Percentiles rank a stretch among this genome's conserved stretches.
These are phyloP conservation scores for Fusarium phyllophilum DNA, from an alignment of 2,329 filamentous ascomycete genomes.

Conservation along the genomic window DNA sequence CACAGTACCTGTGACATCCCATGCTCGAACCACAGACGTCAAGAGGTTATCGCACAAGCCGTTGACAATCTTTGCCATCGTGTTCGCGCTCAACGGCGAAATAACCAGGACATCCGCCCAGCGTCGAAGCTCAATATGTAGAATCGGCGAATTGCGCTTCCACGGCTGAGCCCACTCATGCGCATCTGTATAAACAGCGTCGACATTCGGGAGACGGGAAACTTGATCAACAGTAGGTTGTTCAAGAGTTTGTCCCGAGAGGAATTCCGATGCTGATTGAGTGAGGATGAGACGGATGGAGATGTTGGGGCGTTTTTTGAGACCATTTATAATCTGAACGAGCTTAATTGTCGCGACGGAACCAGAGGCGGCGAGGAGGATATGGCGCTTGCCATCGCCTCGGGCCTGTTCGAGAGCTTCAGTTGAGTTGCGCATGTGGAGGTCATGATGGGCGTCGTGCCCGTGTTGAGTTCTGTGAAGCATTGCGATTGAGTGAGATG, in stretches of 20 bases:
- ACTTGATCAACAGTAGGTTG: constrained; percentile 76
- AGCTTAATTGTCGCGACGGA: constrained; percentile 91
- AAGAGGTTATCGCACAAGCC: constrained; percentile 84
- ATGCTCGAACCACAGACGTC: constrained; percentile 80
- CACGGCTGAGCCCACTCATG: constrained; percentile 86
- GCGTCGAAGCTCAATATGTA: constrained; percentile 89
- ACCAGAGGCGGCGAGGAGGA: constrained; percentile 56
- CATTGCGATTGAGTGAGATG: constrained; percentile 8
- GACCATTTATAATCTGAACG: constrained; percentile 70
- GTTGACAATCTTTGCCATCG: constrained; percentile 82
- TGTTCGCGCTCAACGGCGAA: constrained; percentile 85
- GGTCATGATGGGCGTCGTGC: constrained; percentile 38
- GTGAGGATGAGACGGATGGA: constrained; percentile 90
- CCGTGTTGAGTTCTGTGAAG: constrained; percentile 34
- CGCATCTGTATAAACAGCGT: constrained; percentile 82
- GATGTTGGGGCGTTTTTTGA: constrained; percentile 64
- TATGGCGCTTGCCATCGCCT: constrained; percentile 54
- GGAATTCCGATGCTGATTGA: constrained; percentile 76
- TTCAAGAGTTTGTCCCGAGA: constrained; percentile 78
- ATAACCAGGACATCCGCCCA: constrained; percentile 83
- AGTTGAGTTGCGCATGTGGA: constrained; percentile 42
- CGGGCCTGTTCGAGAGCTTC: constrained; percentile 48
- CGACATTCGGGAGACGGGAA: constrained; percentile 73
- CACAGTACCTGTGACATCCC: constrained; percentile 78
- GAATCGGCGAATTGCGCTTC: constrained; percentile 79